Evolutionary conservation across 2,329 filamentous ascomycete genomes (phyloP).

Genomic region (Tothia fuscella): DNA sequence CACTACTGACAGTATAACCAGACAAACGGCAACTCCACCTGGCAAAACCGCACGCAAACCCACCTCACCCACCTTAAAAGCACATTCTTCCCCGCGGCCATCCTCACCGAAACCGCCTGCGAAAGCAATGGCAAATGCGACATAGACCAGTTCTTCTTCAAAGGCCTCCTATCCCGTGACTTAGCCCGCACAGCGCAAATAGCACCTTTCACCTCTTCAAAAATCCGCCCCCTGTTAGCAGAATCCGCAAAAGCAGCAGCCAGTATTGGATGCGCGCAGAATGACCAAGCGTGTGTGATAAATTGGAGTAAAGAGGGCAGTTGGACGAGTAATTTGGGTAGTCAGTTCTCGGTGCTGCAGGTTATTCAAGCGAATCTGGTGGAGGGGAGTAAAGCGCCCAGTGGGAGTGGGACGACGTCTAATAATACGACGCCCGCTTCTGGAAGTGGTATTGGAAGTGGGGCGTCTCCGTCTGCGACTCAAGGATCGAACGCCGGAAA

Average conservation of each 20-base stretch:
- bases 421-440: no score
- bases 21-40: constrained; percentile 6
- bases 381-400: background rate
- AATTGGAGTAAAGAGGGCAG: background rate
- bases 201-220: background rate
- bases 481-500: no score
- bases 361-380: background rate
- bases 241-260: background rate
- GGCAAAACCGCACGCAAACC: constrained; percentile 24
- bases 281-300: background rate
- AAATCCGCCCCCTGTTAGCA: background rate
- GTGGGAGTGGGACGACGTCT: background rate
- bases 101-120: constrained; percentile 39
- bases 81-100: constrained; percentile 31
- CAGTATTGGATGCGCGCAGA: background rate
- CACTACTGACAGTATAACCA: background rate
- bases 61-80: constrained; percentile 25
- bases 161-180: constrained; percentile 30
- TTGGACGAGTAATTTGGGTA: background rate
- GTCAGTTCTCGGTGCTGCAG: background rate
- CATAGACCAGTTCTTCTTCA: constrained; percentile 35
- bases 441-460: no score
- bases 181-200: constrained; percentile 19
- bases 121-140: constrained; percentile 35
- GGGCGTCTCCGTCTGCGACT: no score